Evolutionary conservation across 1,139 yeast genomes (phyloP).

Genomic region (Yamadazyma triangularis): DNA sequence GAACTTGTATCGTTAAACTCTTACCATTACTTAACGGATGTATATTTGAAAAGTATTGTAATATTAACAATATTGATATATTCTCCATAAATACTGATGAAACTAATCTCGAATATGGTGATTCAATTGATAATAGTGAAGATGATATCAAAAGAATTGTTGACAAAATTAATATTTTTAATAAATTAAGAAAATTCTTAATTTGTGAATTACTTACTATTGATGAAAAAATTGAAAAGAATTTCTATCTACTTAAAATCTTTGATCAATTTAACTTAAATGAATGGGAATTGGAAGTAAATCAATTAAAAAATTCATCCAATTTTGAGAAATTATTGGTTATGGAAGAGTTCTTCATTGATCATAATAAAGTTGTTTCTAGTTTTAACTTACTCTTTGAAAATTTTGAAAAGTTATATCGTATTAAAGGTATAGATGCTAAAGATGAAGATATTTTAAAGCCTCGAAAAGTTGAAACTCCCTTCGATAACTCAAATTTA

Average conservation of each 20-base stretch:
- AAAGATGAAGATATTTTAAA: constrained; percentile 22
- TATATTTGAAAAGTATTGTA: constrained; percentile 37
- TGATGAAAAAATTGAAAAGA: constrained; percentile 25
- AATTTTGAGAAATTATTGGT: constrained; percentile 16
- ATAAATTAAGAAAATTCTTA: constrained; percentile 34
- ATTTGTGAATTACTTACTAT: constrained; percentile 39
- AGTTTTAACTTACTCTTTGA: constrained; percentile 21
- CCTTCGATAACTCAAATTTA: constrained; percentile 38
- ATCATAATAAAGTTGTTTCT: constrained; percentile 20
- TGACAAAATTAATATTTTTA: constrained; percentile 22
- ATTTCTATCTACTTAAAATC: constrained; percentile 28
- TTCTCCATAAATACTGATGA: constrained; percentile 13
- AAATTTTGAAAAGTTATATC: constrained; percentile 16
- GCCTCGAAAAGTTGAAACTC: constrained; percentile 4
- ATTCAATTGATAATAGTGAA: constrained; percentile 7
- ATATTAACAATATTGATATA: constrained; percentile 29
- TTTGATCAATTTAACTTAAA: constrained; percentile 25
- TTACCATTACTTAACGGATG: constrained; percentile 37
- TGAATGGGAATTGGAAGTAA: constrained; percentile 9
- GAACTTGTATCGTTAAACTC: constrained; percentile 23
- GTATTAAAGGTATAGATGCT: constrained; percentile 6
- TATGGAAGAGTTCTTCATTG: constrained; percentile 20
- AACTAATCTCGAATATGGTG: no score
- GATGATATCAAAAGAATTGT: constrained; percentile 7
- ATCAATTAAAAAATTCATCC: constrained; percentile 3